A percentile compares a stretch with the other conserved stretches of the same genome.
Conservation (phyloP, 345 rosid genomes). For the Eucalyptus erythrocorys region DNA sequence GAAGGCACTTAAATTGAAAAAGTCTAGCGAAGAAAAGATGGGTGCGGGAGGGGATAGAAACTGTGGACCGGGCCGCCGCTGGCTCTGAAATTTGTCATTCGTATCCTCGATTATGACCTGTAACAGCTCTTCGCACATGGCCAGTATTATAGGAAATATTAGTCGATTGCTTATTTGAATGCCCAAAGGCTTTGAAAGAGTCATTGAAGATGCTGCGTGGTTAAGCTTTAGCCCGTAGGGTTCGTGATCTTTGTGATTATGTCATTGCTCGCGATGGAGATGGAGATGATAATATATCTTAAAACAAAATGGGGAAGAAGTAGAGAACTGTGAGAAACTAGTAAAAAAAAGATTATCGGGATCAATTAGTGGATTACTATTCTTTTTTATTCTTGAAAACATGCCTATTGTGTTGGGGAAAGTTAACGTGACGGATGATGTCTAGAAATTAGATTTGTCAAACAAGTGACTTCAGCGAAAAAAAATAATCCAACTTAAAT, state of each 20-base stretch:
- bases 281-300: not conserved
- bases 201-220: not conserved
- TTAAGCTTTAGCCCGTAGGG: not conserved
- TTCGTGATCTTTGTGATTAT: not conserved
- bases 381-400: not conserved
- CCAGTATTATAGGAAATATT: not conserved
- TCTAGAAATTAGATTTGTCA: accelerated
- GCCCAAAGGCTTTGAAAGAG: not conserved
- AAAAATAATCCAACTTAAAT: not conserved
- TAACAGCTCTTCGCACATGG: not conserved
- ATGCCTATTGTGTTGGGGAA: not conserved
- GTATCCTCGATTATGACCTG: not conserved
- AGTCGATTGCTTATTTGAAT: not conserved
- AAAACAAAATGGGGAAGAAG: not conserved
- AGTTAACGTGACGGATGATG: not conserved
- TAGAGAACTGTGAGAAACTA: accelerated
- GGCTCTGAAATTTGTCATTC: not conserved
- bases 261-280: not conserved
- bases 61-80: not conserved
- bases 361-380: not conserved
- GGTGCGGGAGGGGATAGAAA: not conserved
- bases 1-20: not conserved
- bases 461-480: accelerated
- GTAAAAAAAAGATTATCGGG: accelerated
- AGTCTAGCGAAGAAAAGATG: not conserved